phyloP scores from a whole-genome alignment of 768 basidiomycete species.

The Psilocybe cubensis region DNA sequence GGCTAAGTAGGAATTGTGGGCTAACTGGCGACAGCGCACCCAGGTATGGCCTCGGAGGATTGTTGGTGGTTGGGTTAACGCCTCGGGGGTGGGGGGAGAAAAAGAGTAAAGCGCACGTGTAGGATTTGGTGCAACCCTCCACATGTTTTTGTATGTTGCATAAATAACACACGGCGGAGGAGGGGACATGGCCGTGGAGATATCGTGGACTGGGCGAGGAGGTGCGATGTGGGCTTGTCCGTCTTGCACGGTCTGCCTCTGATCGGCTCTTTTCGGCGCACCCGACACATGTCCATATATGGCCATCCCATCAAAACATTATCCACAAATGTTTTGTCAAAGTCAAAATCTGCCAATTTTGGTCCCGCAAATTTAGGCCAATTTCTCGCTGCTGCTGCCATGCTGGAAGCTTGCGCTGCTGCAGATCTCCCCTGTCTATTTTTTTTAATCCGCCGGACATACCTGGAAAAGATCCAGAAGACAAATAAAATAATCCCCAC shows the following conservation, averaged over 20 bases:
- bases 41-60: conserved; percentile 2
- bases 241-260: conserved; percentile 19
- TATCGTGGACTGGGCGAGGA: conserved; percentile 14
- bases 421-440: neutral
- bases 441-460: conserved; percentile 27
- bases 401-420: neutral
- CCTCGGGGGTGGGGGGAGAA: neutral
- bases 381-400: neutral
- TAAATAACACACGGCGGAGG: conserved; percentile 34
- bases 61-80: neutral
- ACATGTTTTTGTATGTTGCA: conserved; percentile 32
- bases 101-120: conserved; percentile 6
- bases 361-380: conserved; percentile 1
- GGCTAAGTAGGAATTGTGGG: neutral
- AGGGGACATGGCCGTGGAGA: conserved; percentile 42
- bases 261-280: conserved; percentile 43
- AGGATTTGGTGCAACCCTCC: conserved; percentile 19
- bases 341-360: conserved; percentile 5
- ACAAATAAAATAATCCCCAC: conserved; percentile 48
- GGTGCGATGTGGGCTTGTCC: conserved; percentile 6
- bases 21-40: neutral
- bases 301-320: conserved; percentile 15
- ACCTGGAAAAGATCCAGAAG: conserved; percentile 41
- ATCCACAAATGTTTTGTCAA: conserved; percentile 12
- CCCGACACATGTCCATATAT: conserved; percentile 25